Evolutionary conservation across 2,329 filamentous ascomycete species (phyloP), one percentile per base, ranked within the genome.

Genomic region (Polytolypa hystricis): DNA sequence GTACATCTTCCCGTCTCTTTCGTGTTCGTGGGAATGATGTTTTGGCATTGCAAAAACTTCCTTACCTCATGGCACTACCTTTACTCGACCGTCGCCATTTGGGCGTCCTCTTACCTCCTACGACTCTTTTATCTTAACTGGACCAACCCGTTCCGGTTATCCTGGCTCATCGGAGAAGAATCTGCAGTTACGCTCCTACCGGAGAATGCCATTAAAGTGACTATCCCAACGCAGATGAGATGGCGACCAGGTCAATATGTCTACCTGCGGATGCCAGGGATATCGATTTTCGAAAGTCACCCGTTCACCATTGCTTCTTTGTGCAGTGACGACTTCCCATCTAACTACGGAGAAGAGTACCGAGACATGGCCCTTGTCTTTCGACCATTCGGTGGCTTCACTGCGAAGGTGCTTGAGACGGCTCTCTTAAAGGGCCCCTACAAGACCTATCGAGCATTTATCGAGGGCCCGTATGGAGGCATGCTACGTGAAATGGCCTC

Each of bases 41-140:
- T 96, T 63, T 96, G 89, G 89, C 89, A 96, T 58, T 91, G 84
- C 50, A 82, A 87, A 60, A 94, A 95, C 60, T 93, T 83, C 48
- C 71, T 95, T 25, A 79, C 79, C 37, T 93, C 87, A 0, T 95
- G 87, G 87, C 69, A 75, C 52, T 96, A 95, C 52, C 73, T 96
- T 2, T 93, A 76, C 51, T 77, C 84, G 2, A 91, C 84, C 0
- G 60, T 87, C 16, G 82, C 65, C 29, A 84, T 95, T 43, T 91
- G 86, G 79, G 64, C 72, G 1, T 48, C 80, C 4, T 91, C 84
- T 35, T 86, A 91, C 54, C 50, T 78, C 17, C 61, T 79, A 48
- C 76, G 89, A 11, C 54, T 93, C 2, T 84, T 84, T 61, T 93
- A 87, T 47, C 71, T 94, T 42, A 95, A 95, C 61, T 96, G 87